These are phyloP conservation scores for Calonectria ilicicola DNA, from an alignment of 2,329 filamentous ascomycete genomes.

Conservation along the genomic window DNA sequence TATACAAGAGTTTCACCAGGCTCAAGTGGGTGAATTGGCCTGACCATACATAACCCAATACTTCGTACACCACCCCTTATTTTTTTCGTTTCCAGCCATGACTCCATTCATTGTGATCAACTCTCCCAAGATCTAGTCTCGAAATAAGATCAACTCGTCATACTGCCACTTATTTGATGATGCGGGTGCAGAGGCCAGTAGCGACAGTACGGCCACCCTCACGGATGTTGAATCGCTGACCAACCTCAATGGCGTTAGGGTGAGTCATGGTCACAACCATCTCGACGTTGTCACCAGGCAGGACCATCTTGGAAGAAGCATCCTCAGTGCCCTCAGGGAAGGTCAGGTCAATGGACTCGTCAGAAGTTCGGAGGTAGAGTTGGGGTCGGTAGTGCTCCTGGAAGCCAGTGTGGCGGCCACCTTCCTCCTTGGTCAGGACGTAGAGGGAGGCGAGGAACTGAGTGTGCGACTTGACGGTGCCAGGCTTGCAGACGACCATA, in stretches of 20 bases:
- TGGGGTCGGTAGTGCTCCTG: conserved; percentile 96
- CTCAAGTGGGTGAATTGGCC: conserved; percentile 45
- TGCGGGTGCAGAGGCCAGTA: conserved; percentile 84
- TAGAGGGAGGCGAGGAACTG: conserved; percentile 98
- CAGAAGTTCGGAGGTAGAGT: conserved; percentile 94
- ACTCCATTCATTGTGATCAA: not conserved
- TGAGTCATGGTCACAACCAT: conserved; percentile 90
- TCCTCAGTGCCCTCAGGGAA: conserved; percentile 90
- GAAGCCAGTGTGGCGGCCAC: conserved; percentile 97
- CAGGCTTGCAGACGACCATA: conserved; percentile 92
- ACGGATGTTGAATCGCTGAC: conserved; percentile 97
- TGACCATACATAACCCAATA: conserved; percentile 44
- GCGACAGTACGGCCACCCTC: conserved; percentile 94
- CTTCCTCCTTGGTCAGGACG: conserved; percentile 97
- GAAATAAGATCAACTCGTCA: conserved; percentile 2
- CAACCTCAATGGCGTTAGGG: conserved; percentile 88
- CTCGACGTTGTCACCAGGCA: conserved; percentile 99
- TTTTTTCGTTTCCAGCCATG: conserved; percentile 19
- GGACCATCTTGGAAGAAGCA: conserved; percentile 81
- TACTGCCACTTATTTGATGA: conserved; percentile 64
- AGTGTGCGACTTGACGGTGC: conserved; percentile 85
- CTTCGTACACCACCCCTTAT: conserved; percentile 41
- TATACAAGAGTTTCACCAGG: conserved; percentile 52
- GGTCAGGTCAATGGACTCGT: conserved; percentile 80
- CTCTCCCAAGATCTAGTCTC: not conserved